Evolutionary conservation across 352 stramenopile species (phyloP), one percentile per base, ranked within the genome.

Genomic region (Pythium coloratum): DNA sequence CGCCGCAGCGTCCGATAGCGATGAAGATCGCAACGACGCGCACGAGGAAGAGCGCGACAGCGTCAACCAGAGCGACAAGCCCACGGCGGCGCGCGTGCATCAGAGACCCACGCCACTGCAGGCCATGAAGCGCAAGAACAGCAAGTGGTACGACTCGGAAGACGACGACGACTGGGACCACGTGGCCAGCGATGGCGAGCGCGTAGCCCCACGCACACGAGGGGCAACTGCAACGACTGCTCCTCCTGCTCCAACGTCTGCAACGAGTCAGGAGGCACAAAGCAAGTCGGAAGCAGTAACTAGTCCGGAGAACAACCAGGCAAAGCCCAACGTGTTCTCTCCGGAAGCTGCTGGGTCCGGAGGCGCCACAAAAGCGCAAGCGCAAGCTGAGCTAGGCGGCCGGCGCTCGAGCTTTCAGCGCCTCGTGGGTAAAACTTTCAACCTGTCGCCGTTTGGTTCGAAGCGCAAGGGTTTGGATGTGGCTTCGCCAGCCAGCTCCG

Each of bases 381-480:
- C 40, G 12, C 40, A 24, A 10, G 46, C n/a, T 7, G 46, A 53
- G n/a, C 3, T 53, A 2, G 34, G 36, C 10, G 78, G 73, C 42
- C 86, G 84, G 60, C 77, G 78, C 51, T 81, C 75, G 7, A 86
- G 81, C 26, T 76, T 91, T 26, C 72, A 88, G 64, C 90, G 85
- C n/a, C 73, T 91, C 24, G 77, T 90, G 32, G 76, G 78, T 26
- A 91, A 87, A 46, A 87, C 80, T 6, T 82, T 81, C 44, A 76
- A 73, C 1, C 73, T 92, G 51, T 91, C 83, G n/a, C 82, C 85
- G 0, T 89, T 82, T 42, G 61, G 64, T 3, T 87, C 71, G 61
- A 75, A 69, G 54, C 62, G 55, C n/a, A 88, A 82, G 59, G 67
- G 53, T 2, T 55, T 72, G 38, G 59, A 73, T 38, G 51, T 76